Percentiles rank a stretch among this genome's conserved stretches.
Conservation (phyloP, 2,329 filamentous ascomycete genomes). For the Rhynchosporium agropyri region DNA sequence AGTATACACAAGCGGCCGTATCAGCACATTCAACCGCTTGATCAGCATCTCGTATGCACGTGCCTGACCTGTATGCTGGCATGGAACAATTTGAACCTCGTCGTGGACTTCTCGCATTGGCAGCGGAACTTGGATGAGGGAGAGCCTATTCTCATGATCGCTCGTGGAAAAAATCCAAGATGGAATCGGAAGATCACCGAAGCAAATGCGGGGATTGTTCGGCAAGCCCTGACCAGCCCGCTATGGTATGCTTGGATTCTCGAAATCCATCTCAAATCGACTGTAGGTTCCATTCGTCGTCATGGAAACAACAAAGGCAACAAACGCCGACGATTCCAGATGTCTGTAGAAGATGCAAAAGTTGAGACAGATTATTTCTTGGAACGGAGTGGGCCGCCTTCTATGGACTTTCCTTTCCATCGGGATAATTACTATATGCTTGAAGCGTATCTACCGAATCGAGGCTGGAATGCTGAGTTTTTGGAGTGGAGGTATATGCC, state of each 20-base stretch:
- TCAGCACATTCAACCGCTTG: slow-evolving; percentile 53
- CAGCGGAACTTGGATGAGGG: slow-evolving; percentile 54
- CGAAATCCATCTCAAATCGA: slow-evolving; percentile 52
- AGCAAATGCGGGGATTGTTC: slow-evolving; percentile 49
- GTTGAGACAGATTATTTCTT: slow-evolving; percentile 55
- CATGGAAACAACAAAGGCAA: slow-evolving; percentile 55
- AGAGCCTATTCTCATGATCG: slow-evolving; percentile 55
- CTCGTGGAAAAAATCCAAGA: slow-evolving; percentile 49
- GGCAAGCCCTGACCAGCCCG: slow-evolving; percentile 49
- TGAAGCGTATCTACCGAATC: slow-evolving; percentile 58
- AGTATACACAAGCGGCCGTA: slow-evolving; percentile 53
- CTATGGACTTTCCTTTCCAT: slow-evolving; percentile 55
- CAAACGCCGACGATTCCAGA: slow-evolving; percentile 47
- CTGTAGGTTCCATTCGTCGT: slow-evolving; percentile 48
- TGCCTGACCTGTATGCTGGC: slow-evolving; percentile 58
- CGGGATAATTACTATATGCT: slow-evolving; percentile 63
- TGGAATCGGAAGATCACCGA: slow-evolving; percentile 55
- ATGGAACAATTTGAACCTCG: slow-evolving; percentile 58
- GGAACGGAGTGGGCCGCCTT: slow-evolving; percentile 52
- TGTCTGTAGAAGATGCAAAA: slow-evolving; percentile 50
- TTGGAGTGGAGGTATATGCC: slow-evolving; percentile 52
- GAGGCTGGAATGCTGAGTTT: slow-evolving; percentile 53
- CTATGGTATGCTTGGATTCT: slow-evolving; percentile 55
- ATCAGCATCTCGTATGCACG: slow-evolving; percentile 54
- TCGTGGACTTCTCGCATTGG: slow-evolving; percentile 60